Evolutionary conservation across 1,284 basidiomycete species (phyloP), one percentile per base, ranked within the genome.

Genomic region (Tausonia pullulans): DNA sequence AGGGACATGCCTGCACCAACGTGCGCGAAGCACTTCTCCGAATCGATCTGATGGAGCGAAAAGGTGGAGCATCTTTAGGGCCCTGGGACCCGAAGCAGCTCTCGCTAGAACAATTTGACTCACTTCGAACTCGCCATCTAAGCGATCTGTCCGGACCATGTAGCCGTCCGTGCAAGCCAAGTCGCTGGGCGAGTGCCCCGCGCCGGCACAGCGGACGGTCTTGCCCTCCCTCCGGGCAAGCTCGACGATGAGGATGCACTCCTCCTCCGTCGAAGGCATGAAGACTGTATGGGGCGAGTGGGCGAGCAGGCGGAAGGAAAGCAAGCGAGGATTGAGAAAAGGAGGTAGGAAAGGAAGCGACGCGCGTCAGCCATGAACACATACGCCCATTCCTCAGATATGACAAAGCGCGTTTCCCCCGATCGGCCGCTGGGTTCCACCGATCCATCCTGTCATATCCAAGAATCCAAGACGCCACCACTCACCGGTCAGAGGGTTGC

Each of bases 131-230:
- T 90, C 75, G 45, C 81, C 79, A 73, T 85, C 81, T 62, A 95
- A 76, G 70, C 81, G 83, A 63, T 84, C 84, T 68, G 87, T 88
- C 61, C 87, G 82, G 62, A 95, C 76, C 82, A 95, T 86, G 78
- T 84, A 93, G 11, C 85, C 90, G 62, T 79, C 81, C 0, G 90
- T 92, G 76, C 90, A 95, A 0, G 88, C 87, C 61, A 98, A 80
- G 77, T 98, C 95, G 73, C 86, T 89, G 9, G 95, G 96, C 68
- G 87, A 90, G 77, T 98, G 95, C 0, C 92, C 93, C 8, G 91
- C 84, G 8, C 94, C 95, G 43, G 87, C 87, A 0, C 90, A 88
- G 63, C 93, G 84, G 50, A 98, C 80, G 44, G 82, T 81, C 69
- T 82, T 84, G 10, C 81, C 79, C 71, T 90, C 84, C 55, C 88